phyloP scores from a whole-genome alignment of 805 yeast genomes.

The Metschnikowia lachancei region DNA sequence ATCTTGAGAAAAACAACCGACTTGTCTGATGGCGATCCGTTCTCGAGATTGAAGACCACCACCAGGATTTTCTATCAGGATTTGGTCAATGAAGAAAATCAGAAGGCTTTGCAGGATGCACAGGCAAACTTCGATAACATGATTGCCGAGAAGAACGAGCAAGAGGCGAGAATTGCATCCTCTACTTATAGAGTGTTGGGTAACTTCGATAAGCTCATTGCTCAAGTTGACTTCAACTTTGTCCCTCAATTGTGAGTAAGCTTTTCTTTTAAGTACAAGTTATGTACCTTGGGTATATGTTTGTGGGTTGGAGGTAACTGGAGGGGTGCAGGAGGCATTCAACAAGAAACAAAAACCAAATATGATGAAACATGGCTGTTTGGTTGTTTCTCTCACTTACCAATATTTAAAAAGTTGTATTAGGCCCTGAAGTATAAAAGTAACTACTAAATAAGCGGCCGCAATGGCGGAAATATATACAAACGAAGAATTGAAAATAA shows the following conservation, averaged over 20 bases:
- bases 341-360: no score
- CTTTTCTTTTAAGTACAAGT: no score
- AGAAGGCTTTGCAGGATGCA: constrained; percentile 55
- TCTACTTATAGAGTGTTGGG: constrained; percentile 60
- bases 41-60: constrained; percentile 82
- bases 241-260: constrained; percentile 18
- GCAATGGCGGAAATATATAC: neutral
- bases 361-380: no score
- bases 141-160: constrained; percentile 42
- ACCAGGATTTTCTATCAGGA: constrained; percentile 77
- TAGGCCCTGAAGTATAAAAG: neutral
- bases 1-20: constrained; percentile 48
- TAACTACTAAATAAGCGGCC: neutral
- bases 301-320: no score
- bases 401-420: neutral
- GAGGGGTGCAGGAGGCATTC: no score
- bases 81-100: constrained; percentile 54
- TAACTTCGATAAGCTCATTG: constrained; percentile 51
- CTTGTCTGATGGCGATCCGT: constrained; percentile 68
- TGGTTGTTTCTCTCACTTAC: no score
- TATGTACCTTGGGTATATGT: no score
- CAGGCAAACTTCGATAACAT: constrained; percentile 42
- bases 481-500: constrained; percentile 7
- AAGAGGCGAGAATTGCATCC: constrained; percentile 44
- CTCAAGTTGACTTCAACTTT: constrained; percentile 42